A percentile compares a stretch with the other conserved stretches of the same genome.
Evolutionary conservation across 225 moss, liverwort and hornwort species (phyloP).

Genomic region (Ulota crispa): DNA sequence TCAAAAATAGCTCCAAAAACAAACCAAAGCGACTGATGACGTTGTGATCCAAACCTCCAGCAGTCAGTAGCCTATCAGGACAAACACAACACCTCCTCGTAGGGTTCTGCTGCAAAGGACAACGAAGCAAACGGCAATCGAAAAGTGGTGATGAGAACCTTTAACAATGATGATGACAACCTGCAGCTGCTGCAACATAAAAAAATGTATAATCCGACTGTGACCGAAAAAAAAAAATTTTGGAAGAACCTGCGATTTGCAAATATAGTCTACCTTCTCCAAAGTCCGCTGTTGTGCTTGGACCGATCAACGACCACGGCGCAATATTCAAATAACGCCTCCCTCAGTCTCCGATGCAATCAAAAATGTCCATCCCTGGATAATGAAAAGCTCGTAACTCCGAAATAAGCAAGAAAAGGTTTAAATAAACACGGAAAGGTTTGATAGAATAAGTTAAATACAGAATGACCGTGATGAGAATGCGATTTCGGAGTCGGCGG

Average conservation of each 20-base stretch:
- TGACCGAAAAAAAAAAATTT: not conserved
- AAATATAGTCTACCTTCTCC: not conserved
- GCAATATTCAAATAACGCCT: not conserved
- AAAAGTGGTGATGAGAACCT: not conserved
- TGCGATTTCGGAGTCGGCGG: not conserved
- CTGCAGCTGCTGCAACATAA: slow-evolving; percentile 8
- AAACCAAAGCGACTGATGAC: not conserved
- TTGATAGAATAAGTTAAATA: not conserved
- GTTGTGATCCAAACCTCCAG: not conserved
- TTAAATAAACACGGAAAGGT: not conserved
- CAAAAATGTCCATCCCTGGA: not conserved
- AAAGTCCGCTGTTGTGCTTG: slow-evolving; percentile 8
- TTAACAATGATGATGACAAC: slow-evolving; percentile 20
- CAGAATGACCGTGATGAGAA: no score
- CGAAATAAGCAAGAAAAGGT: not conserved
- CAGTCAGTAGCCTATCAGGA: not conserved
- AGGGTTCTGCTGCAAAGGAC: slow-evolving; percentile 10
- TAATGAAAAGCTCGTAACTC: not conserved
- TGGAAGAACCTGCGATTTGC: not conserved
- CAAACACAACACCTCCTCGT: not conserved
- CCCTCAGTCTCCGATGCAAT: not conserved
- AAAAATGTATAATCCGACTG: not conserved
- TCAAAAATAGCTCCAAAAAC: not conserved
- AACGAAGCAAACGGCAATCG: not conserved
- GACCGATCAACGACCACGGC: slow-evolving; percentile 4